Evolutionary conservation across 345 rosid genomes (phyloP).

Genomic region (Geranium rotundifolium): DNA sequence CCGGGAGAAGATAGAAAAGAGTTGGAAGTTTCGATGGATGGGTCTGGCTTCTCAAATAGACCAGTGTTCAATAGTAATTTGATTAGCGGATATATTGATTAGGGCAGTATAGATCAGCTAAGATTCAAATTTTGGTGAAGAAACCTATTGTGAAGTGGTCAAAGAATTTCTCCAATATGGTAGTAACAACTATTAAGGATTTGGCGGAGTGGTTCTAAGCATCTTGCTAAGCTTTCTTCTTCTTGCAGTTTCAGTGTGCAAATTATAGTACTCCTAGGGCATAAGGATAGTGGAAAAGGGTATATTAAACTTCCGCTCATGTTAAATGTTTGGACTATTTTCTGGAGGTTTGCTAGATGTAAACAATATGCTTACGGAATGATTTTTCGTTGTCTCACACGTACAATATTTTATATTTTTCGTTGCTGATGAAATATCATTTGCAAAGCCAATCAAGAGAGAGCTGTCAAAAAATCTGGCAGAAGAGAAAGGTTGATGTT

Average conservation of each 20-base stretch:
- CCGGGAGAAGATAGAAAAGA: slow-evolving; percentile 44
- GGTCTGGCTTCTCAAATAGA: slow-evolving; percentile 43
- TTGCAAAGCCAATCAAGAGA: slow-evolving; percentile 67
- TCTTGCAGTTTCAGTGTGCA: slow-evolving; percentile 52
- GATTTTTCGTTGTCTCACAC: too few species aligned
- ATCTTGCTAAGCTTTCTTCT: neutral
- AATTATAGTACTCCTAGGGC: slow-evolving; percentile 26
- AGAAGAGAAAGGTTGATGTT: slow-evolving; percentile 71
- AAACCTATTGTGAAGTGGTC: slow-evolving; percentile 49
- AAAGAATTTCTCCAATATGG: slow-evolving; percentile 57
- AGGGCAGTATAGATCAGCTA: slow-evolving; percentile 41
- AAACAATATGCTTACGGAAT: neutral
- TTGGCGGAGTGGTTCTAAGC: slow-evolving; percentile 35
- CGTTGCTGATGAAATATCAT: slow-evolving; percentile 37
- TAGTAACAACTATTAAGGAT: slow-evolving; percentile 28
- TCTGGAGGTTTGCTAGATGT: slow-evolving; percentile 54
- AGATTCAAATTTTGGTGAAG: slow-evolving; percentile 29
- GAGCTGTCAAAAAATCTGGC: slow-evolving; percentile 68
- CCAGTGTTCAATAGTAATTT: slow-evolving; percentile 33
- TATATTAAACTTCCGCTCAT: slow-evolving; percentile 68
- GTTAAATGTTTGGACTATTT: slow-evolving; percentile 70
- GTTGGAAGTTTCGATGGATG: slow-evolving; percentile 45
- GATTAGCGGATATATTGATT: slow-evolving; percentile 63
- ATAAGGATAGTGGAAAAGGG: slow-evolving; percentile 45
- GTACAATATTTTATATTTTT: too few species aligned